Conservation (phyloP, 2,329 filamentous ascomycete species). For the Xylariaceae sp. region DNA sequence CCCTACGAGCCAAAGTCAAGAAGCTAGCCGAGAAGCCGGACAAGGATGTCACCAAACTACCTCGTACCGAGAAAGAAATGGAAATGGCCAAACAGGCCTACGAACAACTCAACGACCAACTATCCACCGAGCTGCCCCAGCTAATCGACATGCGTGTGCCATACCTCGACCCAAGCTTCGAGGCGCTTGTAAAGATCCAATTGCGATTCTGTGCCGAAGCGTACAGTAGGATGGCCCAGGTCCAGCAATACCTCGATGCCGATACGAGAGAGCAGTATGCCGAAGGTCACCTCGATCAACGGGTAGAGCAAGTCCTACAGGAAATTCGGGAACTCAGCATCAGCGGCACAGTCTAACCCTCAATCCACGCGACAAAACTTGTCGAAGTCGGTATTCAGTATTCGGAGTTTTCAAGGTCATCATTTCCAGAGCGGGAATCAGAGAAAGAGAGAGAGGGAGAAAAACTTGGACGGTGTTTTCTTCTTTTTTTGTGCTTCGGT, state of each 20-base stretch:
- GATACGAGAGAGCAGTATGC: constrained; percentile 96
- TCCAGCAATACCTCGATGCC: constrained; percentile 95
- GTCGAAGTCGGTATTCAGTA: background rate
- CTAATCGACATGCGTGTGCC: constrained; percentile 95
- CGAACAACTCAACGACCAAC: constrained; percentile 94
- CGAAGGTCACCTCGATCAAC: constrained; percentile 79
- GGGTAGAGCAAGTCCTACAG: constrained; percentile 92
- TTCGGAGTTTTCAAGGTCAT: constrained; percentile 9
- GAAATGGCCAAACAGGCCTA: constrained; percentile 91
- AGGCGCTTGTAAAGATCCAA: constrained; percentile 98
- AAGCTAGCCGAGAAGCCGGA: constrained; percentile 96
- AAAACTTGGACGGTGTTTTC: background rate
- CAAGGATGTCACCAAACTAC: constrained; percentile 95
- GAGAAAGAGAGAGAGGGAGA: background rate
- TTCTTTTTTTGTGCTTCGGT: background rate
- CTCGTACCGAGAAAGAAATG: constrained; percentile 91
- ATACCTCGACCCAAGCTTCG: constrained; percentile 93
- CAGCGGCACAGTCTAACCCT: constrained; percentile 56
- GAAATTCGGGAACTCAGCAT: constrained; percentile 97
- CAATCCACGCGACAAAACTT: background rate
- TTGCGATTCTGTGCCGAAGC: constrained; percentile 95
- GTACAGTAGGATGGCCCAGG: constrained; percentile 96
- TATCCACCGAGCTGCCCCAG: constrained; percentile 87
- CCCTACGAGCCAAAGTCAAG: constrained; percentile 92
- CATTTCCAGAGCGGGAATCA: constrained; percentile 1